Evolutionary conservation across 2,329 filamentous ascomycete species (phyloP).

Genomic region (Diaporthe longicolla): DNA sequence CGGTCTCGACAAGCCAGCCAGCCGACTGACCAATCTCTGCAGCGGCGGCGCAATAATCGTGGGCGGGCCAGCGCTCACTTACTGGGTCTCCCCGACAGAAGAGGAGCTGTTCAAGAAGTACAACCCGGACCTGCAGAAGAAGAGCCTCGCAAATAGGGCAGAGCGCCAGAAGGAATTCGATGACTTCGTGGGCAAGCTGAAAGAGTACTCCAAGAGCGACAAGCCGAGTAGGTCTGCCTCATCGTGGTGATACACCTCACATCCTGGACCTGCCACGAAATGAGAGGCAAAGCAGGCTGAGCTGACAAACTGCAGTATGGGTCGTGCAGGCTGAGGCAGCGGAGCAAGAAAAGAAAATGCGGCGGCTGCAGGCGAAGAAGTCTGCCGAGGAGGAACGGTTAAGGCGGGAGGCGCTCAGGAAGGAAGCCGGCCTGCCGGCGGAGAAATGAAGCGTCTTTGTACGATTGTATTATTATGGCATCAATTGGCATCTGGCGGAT

Average conservation of each 20-base stretch:
- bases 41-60: slow-evolving; percentile 82
- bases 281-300: not conserved
- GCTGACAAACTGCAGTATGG: slow-evolving; percentile 59
- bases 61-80: slow-evolving; percentile 87
- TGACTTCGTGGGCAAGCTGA: slow-evolving; percentile 85
- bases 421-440: slow-evolving; percentile 60
- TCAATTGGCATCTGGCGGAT: slow-evolving; percentile 29
- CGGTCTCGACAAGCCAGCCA: slow-evolving; percentile 37
- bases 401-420: slow-evolving; percentile 64
- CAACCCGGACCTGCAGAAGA: slow-evolving; percentile 93
- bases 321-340: slow-evolving; percentile 65
- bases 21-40: slow-evolving; percentile 42
- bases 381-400: slow-evolving; percentile 59
- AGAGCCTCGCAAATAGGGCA: slow-evolving; percentile 83
- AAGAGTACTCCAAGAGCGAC: slow-evolving; percentile 90
- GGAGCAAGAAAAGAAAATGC: slow-evolving; percentile 57
- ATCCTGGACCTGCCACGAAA: no score
- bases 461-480: slow-evolving; percentile 27
- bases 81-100: slow-evolving; percentile 85
- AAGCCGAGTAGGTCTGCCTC: slow-evolving; percentile 81
- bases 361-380: slow-evolving; percentile 53
- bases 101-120: slow-evolving; percentile 94
- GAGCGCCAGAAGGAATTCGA: slow-evolving; percentile 89
- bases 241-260: not conserved
- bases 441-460: slow-evolving; percentile 45